phyloP scores from a whole-genome alignment of 2,329 filamentous ascomycete species.

The Periconia sp. region DNA sequence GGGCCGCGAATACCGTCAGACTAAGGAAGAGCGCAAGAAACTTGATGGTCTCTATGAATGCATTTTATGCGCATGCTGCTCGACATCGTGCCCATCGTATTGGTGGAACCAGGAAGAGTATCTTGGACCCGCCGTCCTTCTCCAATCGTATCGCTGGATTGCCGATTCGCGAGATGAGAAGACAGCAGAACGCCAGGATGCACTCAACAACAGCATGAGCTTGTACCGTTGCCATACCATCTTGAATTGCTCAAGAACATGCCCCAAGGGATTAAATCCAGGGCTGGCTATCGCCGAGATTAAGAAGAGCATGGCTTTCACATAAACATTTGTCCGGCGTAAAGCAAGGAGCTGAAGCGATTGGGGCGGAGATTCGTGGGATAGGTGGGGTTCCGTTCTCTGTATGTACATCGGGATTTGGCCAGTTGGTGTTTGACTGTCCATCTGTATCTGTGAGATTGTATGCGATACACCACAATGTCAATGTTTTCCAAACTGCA shows the following conservation, averaged over 20 bases:
- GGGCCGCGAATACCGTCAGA: conserved; percentile 93
- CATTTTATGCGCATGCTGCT: conserved; percentile 99
- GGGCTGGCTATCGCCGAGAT: conserved; percentile 95
- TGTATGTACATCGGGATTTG: no score
- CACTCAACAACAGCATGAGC: conserved; percentile 98
- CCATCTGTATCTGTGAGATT: no score
- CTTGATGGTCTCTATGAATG: conserved; percentile 98
- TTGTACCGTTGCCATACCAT: conserved; percentile 99
- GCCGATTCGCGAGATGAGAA: conserved; percentile 93
- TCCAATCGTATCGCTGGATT: conserved; percentile 98
- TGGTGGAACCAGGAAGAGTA: conserved; percentile 99
- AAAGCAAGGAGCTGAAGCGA: no score
- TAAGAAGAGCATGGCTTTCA: conserved; percentile 90
- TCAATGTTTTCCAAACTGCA: no score
- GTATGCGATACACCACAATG: no score
- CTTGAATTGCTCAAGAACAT: conserved; percentile 96
- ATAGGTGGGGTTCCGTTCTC: no score
- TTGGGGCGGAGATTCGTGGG: no score
- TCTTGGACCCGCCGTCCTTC: conserved; percentile 92
- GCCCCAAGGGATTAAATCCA: conserved; percentile 97
- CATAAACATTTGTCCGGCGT: no score
- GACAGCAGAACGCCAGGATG: conserved; percentile 84
- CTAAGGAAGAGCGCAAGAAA: conserved; percentile 91
- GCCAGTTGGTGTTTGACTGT: no score
- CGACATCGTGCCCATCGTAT: conserved; percentile 98